Evolutionary conservation across 73 alveolate genomes (phyloP).

Genomic region (Tetrahymena thermophila): DNA sequence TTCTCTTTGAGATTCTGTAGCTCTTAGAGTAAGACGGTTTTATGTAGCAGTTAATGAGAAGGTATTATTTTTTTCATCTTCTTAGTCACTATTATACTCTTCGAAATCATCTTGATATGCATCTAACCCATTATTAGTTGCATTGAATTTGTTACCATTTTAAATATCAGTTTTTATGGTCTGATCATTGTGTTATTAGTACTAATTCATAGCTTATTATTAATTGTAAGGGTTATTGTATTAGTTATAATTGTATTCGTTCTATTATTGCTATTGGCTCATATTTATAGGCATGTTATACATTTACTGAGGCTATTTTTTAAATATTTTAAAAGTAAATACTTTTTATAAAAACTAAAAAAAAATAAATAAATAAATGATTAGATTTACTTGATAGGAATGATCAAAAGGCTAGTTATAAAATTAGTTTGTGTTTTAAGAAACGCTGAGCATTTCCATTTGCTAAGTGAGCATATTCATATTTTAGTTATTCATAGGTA

Average conservation of each 20-base stretch:
- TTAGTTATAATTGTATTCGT: neutral
- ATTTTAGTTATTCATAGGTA: neutral
- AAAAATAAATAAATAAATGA: neutral
- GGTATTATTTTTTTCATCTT: neutral
- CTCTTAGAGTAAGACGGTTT: neutral
- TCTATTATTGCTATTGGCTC: neutral
- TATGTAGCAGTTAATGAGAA: neutral
- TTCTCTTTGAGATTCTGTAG: neutral
- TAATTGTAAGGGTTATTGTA: neutral
- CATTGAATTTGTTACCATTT: neutral
- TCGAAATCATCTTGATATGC: conserved; percentile 37
- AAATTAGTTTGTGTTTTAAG: neutral
- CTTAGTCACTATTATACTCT: conserved; percentile 10
- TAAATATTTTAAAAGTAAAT: neutral
- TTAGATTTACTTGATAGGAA: neutral
- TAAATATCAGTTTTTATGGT: conserved; percentile 4
- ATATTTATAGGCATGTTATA: neutral
- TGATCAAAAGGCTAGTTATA: neutral
- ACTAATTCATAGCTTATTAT: neutral
- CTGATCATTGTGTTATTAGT: neutral
- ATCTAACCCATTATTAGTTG: neutral
- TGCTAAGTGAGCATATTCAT: neutral
- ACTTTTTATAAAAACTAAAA: no score
- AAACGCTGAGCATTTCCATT: neutral
- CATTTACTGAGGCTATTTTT: neutral